Conservation (phyloP, 257 asterid species). For the Solanum virginianum region DNA sequence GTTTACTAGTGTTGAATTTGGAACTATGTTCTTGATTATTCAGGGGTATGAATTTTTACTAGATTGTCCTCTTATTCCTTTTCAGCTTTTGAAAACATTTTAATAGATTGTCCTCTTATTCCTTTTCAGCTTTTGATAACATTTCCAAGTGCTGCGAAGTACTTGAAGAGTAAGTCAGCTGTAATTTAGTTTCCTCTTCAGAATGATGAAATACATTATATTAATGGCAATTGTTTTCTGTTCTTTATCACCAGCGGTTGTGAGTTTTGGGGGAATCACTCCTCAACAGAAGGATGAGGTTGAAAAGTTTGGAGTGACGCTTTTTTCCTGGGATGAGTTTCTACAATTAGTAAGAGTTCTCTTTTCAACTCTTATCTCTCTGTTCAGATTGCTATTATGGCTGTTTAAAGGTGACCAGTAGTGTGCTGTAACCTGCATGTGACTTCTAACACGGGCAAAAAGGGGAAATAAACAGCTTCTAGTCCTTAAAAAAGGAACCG, state of each 20-base stretch:
- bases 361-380: not conserved
- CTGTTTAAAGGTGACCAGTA: not conserved
- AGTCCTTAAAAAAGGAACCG: not conserved
- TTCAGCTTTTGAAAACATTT: slow-evolving; percentile 78
- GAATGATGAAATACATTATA: not conserved
- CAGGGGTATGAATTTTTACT: slow-evolving; percentile 1
- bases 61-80: slow-evolving; percentile 9
- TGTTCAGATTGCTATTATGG: not conserved
- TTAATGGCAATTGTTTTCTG: not conserved
- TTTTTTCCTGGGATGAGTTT: slow-evolving; percentile 79
- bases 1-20: not conserved
- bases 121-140: slow-evolving; percentile 71
- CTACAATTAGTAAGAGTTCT: slow-evolving; percentile 46
- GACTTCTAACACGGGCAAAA: not conserved
- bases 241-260: slow-evolving; percentile 48
- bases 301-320: slow-evolving; percentile 43
- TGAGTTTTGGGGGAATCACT: slow-evolving; percentile 70
- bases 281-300: slow-evolving; percentile 64
- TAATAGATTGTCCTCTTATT: slow-evolving; percentile 5
- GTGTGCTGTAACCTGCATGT: not conserved
- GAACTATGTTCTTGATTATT: not conserved
- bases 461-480: not conserved
- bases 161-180: slow-evolving; percentile 61
- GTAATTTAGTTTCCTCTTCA: not conserved
- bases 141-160: slow-evolving; percentile 50